These are phyloP conservation scores for Chrysoporthe cubensis DNA, from an alignment of 2,329 filamentous ascomycete species.

Conservation along the genomic window DNA sequence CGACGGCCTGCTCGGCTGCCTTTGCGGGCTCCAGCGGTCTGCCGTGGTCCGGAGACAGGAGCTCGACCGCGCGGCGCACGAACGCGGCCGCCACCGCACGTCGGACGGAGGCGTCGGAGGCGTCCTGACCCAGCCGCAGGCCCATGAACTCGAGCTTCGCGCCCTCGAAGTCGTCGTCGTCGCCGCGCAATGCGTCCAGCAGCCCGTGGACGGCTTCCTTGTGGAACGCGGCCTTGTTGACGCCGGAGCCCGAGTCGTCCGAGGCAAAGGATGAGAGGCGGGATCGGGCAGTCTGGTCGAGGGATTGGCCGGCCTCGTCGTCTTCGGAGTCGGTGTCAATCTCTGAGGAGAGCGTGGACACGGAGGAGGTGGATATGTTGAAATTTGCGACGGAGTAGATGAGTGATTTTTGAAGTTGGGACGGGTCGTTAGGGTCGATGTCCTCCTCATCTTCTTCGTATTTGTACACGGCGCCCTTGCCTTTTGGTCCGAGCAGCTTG, in stretches of 20 bases:
- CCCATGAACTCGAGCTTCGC: slow-evolving; percentile 90
- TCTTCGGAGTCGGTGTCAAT: slow-evolving; percentile 65
- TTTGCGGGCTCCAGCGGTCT: slow-evolving; percentile 60
- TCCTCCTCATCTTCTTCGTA: slow-evolving; percentile 53
- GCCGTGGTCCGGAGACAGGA: slow-evolving; percentile 56
- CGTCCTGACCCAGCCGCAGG: slow-evolving; percentile 87
- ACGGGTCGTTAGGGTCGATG: slow-evolving; percentile 47
- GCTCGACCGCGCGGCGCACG: slow-evolving; percentile 76
- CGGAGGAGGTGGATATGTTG: slow-evolving; percentile 57
- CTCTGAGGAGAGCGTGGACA: slow-evolving; percentile 66
- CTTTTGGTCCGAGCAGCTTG: slow-evolving; percentile 51
- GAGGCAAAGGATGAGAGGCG: slow-evolving; percentile 75
- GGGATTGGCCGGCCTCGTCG: slow-evolving; percentile 47
- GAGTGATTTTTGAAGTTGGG: slow-evolving; percentile 57
- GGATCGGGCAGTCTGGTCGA: slow-evolving; percentile 48
- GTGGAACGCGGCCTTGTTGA: slow-evolving; percentile 68
- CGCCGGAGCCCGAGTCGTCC: slow-evolving; percentile 59
- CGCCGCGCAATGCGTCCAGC: slow-evolving; percentile 80
- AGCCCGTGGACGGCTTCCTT: slow-evolving; percentile 84
- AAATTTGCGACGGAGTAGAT: slow-evolving; percentile 58
- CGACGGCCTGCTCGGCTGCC: slow-evolving; percentile 67
- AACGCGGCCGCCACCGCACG: slow-evolving; percentile 85
- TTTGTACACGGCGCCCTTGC: slow-evolving; percentile 54
- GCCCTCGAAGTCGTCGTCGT: slow-evolving; percentile 77
- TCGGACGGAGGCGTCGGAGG: slow-evolving; percentile 86